phyloP scores from a whole-genome alignment of 1,139 yeast genomes.

The Pneumocystis jirovecii region DNA sequence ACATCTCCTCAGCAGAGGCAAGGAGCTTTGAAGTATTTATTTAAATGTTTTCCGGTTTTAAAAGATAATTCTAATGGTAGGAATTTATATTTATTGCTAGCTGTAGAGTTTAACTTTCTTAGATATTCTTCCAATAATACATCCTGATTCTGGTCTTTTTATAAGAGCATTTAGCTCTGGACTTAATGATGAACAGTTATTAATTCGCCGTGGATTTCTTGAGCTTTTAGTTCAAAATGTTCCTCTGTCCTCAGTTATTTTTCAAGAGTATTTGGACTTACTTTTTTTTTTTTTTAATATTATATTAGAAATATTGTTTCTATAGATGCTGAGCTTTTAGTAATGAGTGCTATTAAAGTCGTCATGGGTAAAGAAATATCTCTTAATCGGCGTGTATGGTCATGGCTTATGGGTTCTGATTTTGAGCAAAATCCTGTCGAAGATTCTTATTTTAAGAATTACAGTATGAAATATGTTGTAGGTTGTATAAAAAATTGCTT shows the following conservation, averaged over 20 bases:
- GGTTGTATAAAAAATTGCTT: neutral
- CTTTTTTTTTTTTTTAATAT: constrained; percentile 21
- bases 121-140: constrained; percentile 26
- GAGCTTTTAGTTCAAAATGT: constrained; percentile 59
- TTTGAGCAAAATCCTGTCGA: neutral
- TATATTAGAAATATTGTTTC: constrained; percentile 20
- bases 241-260: constrained; percentile 46
- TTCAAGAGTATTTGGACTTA: constrained; percentile 24
- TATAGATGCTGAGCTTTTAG: constrained; percentile 31
- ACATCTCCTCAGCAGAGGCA: constrained; percentile 62
- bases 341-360: constrained; percentile 45
- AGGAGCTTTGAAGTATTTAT: constrained; percentile 73
- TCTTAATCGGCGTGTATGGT: constrained; percentile 80
- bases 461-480: neutral
- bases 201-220: constrained; percentile 79
- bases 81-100: constrained; percentile 14
- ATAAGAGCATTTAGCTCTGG: constrained; percentile 61
- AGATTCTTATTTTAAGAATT: neutral
- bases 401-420: constrained; percentile 71
- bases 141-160: constrained; percentile 67
- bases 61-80: constrained; percentile 15
- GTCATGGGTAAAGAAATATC: constrained; percentile 83
- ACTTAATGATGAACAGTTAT: constrained; percentile 42
- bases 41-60: constrained; percentile 48
- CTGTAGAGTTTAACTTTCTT: neutral